Evolutionary conservation across 1,139 yeast species (phyloP).

Genomic region (Kodamaea ohmeri): DNA sequence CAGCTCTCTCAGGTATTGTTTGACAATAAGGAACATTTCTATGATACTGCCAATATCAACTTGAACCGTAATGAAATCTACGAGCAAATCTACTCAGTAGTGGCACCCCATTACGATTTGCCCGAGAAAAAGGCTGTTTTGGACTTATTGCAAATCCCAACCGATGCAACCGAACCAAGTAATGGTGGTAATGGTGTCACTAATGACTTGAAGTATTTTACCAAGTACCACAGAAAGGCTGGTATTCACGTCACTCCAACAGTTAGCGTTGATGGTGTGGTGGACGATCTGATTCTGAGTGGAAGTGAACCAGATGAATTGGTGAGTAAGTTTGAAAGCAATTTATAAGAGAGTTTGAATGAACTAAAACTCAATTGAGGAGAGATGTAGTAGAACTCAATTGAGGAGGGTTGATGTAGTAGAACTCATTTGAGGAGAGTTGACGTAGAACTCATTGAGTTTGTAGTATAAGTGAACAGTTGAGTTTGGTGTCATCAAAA

Average conservation of each 20-base stretch:
- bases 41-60: constrained; percentile 58
- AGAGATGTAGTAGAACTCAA: too few species aligned
- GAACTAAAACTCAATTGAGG: neutral
- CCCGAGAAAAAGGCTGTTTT: constrained; percentile 39
- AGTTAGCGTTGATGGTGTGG: constrained; percentile 67
- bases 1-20: constrained; percentile 55
- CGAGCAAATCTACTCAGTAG: constrained; percentile 52
- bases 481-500: too few species aligned
- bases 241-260: constrained; percentile 90
- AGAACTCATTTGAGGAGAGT: too few species aligned
- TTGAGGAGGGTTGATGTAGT: too few species aligned
- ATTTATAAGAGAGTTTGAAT: constrained; percentile 4
- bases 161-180: constrained; percentile 26
- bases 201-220: constrained; percentile 68
- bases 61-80: constrained; percentile 58
- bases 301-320: constrained; percentile 36
- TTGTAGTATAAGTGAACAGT: too few species aligned
- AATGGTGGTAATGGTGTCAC: constrained; percentile 62
- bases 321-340: constrained; percentile 23
- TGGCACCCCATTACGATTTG: constrained; percentile 32
- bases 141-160: constrained; percentile 28
- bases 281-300: constrained; percentile 36
- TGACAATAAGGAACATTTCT: constrained; percentile 50
- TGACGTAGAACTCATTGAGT: too few species aligned
- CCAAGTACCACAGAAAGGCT: constrained; percentile 69